A percentile compares a stretch with the other conserved stretches of the same genome.
Conservation (phyloP, 176 grass and related monocot species). For the Elaeis guineensis region DNA sequence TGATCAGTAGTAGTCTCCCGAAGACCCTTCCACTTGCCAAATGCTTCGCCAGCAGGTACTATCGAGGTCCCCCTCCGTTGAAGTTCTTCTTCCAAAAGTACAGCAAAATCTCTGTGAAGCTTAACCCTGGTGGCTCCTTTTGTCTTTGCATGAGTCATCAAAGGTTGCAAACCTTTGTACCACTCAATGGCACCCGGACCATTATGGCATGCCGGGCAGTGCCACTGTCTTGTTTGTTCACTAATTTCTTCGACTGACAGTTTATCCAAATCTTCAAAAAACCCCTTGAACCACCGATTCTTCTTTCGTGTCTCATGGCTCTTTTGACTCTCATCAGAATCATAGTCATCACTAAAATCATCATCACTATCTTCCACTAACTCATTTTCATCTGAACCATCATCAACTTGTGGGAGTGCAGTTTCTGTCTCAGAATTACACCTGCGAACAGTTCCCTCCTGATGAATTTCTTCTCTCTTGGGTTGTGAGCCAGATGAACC, state of each 20-base stretch:
- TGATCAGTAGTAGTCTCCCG: slow-evolving; percentile 36
- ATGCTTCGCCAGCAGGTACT: slow-evolving; percentile 59
- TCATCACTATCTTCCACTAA: slow-evolving; percentile 53
- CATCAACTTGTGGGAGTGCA: slow-evolving; percentile 4
- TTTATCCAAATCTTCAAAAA: slow-evolving; percentile 51
- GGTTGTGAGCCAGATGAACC: slow-evolving; percentile 30
- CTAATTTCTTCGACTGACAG: slow-evolving; percentile 57
- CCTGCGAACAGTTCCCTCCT: slow-evolving; percentile 16
- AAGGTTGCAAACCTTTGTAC: slow-evolving; percentile 79
- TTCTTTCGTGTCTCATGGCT: slow-evolving; percentile 59
- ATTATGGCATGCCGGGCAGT: slow-evolving; percentile 80
- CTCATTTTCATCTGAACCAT: slow-evolving; percentile 39
- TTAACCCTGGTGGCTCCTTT: slow-evolving; percentile 73
- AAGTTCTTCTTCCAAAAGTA: slow-evolving; percentile 67
- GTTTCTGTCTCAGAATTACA: slow-evolving; percentile 17
- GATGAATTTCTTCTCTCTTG: slow-evolving; percentile 25
- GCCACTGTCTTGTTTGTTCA: slow-evolving; percentile 48
- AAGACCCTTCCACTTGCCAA: slow-evolving; percentile 79
- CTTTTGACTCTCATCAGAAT: slow-evolving; percentile 66
- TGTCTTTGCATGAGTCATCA: slow-evolving; percentile 72
- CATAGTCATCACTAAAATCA: slow-evolving; percentile 51
- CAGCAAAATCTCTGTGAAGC: slow-evolving; percentile 70
- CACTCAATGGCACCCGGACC: slow-evolving; percentile 89
- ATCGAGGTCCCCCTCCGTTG: slow-evolving; percentile 57
- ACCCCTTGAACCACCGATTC: slow-evolving; percentile 68